Base-by-base conservation (phyloP, 495 filamentous ascomycete genomes). In the Penicillium paradoxum region DNA sequence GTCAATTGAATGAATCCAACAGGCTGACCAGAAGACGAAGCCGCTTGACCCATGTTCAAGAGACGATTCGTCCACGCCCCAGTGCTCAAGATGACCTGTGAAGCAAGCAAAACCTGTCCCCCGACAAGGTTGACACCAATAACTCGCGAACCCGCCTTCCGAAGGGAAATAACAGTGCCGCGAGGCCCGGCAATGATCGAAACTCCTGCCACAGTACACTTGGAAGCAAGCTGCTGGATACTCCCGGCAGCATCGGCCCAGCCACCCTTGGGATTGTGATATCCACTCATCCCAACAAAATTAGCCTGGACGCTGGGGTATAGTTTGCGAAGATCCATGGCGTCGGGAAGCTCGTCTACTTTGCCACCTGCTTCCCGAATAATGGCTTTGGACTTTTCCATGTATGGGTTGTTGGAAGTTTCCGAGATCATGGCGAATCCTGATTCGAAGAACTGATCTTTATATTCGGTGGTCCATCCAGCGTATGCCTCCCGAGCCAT, bases 61-160 rank as follows among this genome's bases (percentile, higher is more conserved):
- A 96, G 67, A 0, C 73, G 67, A 3, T 78, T 75, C 3, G 83
- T 86, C 89, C 89, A 95, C 1, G 90, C 85, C 2, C 90, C 90
- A 0, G 88, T 78, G n/a, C 41, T 41, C 18, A 54, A 6, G 13
- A 54, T 54, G 17, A 50, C 47, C 14, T 41, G 22, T 11, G 47
- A 41, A 0, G 90, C 88, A n/a, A 91, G 73, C 43, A 95, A 69
- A 6, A 83, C 81, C 4, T 92, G 76, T n/a, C 85, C 83, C 9
- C 52, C 59, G 8, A 53, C 46, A 13, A 62, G 43, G 22, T 45
- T 47, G 17, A 36, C 56, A 2, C 64, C 60, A 24, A 49, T 46
- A 1, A 57, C 37, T 2, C 54, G 59, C 7, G 22, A 36, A 1
- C 51, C 54, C 1, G 41, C 57, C 3, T 8, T 41, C 15, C 54